Conservation (phyloP, 208 protist genomes). For the Acanthamoeba triangularis region DNA sequence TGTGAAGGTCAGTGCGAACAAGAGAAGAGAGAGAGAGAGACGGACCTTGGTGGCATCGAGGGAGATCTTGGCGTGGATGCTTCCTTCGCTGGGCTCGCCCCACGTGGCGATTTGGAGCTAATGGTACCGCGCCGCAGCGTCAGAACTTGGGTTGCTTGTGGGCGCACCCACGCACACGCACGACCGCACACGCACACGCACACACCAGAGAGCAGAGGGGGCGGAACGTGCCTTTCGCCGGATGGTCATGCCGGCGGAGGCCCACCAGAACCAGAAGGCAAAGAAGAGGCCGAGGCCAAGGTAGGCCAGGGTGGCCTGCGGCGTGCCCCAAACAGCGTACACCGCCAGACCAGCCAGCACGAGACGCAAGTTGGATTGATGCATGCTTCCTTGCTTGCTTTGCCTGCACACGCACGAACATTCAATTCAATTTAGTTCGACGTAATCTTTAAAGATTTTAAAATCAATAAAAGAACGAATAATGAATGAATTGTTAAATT, state of each 20-base stretch:
- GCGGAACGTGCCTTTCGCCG: slow-evolving; percentile 5
- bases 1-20: no score
- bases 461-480: no score
- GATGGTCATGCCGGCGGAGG: slow-evolving; percentile 36
- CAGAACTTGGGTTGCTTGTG: background rate
- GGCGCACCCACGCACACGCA: background rate
- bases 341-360: slow-evolving; percentile 11
- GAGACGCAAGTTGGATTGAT: slow-evolving; percentile 57
- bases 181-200: background rate
- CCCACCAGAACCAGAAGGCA: slow-evolving; percentile 70
- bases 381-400: background rate
- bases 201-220: background rate
- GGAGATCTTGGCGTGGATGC: slow-evolving; percentile 71
- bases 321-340: slow-evolving; percentile 56
- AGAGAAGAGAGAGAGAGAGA: background rate
- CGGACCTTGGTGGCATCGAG: slow-evolving; percentile 57
- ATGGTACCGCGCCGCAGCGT: background rate
- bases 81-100: slow-evolving; percentile 29
- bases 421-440: no score
- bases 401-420: background rate
- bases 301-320: background rate
- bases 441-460: no score
- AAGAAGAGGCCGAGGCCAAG: background rate
- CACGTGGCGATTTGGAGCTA: slow-evolving; percentile 56
- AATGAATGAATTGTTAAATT: no score